Conservation (phyloP, 176 grass and related monocot species). For the Calamus simplicifolius region DNA sequence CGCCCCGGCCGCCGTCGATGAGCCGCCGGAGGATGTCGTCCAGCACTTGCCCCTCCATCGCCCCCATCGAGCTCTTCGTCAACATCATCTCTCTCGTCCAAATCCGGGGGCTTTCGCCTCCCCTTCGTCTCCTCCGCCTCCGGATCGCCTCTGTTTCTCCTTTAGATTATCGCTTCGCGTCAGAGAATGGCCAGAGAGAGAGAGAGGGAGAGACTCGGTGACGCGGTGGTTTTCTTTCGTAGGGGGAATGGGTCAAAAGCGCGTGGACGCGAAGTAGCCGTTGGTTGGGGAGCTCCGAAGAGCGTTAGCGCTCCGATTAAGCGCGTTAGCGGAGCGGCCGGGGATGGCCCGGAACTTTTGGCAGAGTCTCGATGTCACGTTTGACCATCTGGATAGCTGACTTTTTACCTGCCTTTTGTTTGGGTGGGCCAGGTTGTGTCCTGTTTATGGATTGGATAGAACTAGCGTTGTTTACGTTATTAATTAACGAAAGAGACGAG, state of each 20-base stretch:
- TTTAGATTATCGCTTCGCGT: too few relatives aligned
- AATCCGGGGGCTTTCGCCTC: neutral
- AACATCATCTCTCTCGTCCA: slow-evolving; percentile 48
- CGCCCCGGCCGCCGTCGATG: slow-evolving; percentile 47
- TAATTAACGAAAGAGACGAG: too few relatives aligned
- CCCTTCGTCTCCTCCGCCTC: slow-evolving; percentile 4
- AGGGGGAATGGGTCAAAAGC: slow-evolving; percentile 1
- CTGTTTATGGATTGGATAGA: too few relatives aligned
- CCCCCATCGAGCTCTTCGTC: slow-evolving; percentile 67
- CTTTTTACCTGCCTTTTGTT: too few relatives aligned
- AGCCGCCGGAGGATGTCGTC: slow-evolving; percentile 67
- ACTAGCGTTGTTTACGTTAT: too few relatives aligned
- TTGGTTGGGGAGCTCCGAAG: neutral
- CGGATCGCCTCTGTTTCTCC: neutral
- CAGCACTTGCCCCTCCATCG: slow-evolving; percentile 55
- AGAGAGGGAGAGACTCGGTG: too few relatives aligned
- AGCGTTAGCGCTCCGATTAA: neutral
- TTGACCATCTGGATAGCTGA: too few relatives aligned
- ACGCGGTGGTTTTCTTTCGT: too few relatives aligned
- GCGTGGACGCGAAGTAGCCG: slow-evolving; percentile 4
- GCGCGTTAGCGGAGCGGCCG: neutral
- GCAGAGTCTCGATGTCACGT: too few relatives aligned
- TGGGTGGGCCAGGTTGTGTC: too few relatives aligned
- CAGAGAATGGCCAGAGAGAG: too few relatives aligned
- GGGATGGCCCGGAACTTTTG: too few relatives aligned